phyloP scores from a whole-genome alignment of 1,139 yeast species.

The Ogataea hybrid region DNA sequence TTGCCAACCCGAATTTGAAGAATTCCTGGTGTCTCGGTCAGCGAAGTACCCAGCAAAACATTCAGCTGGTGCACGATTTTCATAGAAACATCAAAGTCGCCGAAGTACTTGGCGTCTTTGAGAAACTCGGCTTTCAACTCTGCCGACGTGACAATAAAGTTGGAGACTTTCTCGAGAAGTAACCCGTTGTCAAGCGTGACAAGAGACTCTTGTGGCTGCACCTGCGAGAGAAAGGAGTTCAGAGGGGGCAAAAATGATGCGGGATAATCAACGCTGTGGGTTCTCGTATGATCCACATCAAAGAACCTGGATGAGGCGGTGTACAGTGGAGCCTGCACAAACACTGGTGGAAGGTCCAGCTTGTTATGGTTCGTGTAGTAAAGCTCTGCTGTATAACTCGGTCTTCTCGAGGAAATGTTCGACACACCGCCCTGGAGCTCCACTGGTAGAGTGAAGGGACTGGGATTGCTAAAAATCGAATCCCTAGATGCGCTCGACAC shows the following conservation, averaged over 20 bases:
- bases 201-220: conserved; percentile 11
- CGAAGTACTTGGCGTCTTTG: conserved; percentile 50
- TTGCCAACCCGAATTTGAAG: conserved; percentile 43
- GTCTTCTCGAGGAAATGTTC: conserved; percentile 59
- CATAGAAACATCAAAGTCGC: conserved; percentile 30
- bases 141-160: conserved; percentile 48
- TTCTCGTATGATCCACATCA: conserved; percentile 18
- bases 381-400: conserved; percentile 63
- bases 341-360: conserved; percentile 19
- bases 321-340: conserved; percentile 12
- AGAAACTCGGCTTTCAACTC: conserved; percentile 44
- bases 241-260: conserved; percentile 10
- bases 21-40: conserved; percentile 17
- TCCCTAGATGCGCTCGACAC: conserved; percentile 27
- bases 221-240: conserved; percentile 5
- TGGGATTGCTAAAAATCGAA: conserved; percentile 21
- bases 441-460: conserved; percentile 46
- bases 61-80: conserved; percentile 41
- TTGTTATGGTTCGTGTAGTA: conserved; percentile 39
- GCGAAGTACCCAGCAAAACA: conserved; percentile 21
- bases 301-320: conserved; percentile 19
- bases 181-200: conserved; percentile 56
- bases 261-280: conserved; percentile 24
- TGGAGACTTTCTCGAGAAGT: conserved; percentile 45
- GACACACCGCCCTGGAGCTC: conserved; percentile 67